Base-by-base conservation (phyloP, 345 rosid genomes). In the Citrus unshiu region DNA sequence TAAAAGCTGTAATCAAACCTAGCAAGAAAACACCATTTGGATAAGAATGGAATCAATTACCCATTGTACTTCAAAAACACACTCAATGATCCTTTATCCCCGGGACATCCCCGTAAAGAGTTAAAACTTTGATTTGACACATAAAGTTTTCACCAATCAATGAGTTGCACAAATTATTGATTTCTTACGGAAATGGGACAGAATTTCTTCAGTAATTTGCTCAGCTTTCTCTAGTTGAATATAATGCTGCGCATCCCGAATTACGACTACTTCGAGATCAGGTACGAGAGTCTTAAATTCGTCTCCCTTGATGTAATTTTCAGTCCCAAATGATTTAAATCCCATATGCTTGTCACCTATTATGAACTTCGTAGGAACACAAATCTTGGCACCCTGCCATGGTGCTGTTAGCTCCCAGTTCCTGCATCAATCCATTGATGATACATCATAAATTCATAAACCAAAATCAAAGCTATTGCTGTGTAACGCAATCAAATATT, bases 151-250 rank as follows among this genome's bases (percentile, higher is more conserved):
- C 58, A 54, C 22, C 58, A 54, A 46, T 46, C 51, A 46, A 46
- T 30, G 59, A 12, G 9, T 22, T 56, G 43, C 22, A 56, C 63
- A 72, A 19, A 32, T n/a, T 6, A 35, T 56, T 60, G 78, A 56
- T 32, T 75, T 76, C 30, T 73, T 39, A 29, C 65, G 32, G 12
- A 72, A 70, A 40, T 73, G 81, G 59, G 79, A 51, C 35, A 65
- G 39, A 29, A 81, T 79, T 68, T 74, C 78, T 0, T 67, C 40
- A 7, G 78, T 79, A 62, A 80, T 43, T 43, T 46, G 74, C 24
- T 59, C 59, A 12, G 87, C 84, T 49, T 77, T 84, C 80, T 78
- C 84, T 71, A 37, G 70, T 49, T 75, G 82, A n/a, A 80, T 74
- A 68, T 37, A 84, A 74, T 78, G 84, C 76, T 63, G 78, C 13